Conservation (phyloP, 495 filamentous ascomycete genomes). For the Paragyromitra xinjiangensis region DNA sequence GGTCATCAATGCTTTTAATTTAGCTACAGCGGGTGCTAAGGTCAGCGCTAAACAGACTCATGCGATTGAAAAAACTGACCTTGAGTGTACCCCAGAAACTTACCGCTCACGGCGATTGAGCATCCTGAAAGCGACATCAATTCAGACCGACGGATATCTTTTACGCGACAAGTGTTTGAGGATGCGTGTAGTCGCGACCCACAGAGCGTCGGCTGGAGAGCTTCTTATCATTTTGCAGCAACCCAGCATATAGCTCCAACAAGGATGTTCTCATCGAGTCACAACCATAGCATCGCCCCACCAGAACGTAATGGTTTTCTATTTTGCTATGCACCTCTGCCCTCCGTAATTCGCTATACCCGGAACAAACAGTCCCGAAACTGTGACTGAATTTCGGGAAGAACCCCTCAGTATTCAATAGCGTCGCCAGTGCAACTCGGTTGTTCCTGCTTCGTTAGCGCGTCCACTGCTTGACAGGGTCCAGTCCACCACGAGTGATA, state of each 20-base stretch:
- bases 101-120: conserved; percentile 68
- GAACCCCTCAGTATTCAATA: not conserved
- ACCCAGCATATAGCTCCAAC: not conserved
- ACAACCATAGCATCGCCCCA: not conserved
- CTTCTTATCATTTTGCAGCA: not conserved
- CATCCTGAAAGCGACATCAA: conserved; percentile 16
- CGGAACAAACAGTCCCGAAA: not conserved
- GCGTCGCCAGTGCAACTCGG: not conserved
- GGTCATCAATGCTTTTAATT: conserved; percentile 62
- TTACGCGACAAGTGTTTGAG: not conserved
- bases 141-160: not conserved
- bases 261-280: not conserved
- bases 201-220: not conserved
- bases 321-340: no score
- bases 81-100: conserved; percentile 67
- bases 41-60: conserved; percentile 9
- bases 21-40: conserved; percentile 1
- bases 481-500: not conserved
- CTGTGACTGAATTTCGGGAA: no score
- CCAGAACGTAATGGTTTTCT: not conserved
- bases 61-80: conserved; percentile 52
- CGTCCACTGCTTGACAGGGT: conserved; percentile 7
- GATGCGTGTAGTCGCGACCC: not conserved
- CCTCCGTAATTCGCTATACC: no score
- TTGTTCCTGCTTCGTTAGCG: not conserved